phyloP scores from a whole-genome alignment of 2,329 filamentous ascomycete species.

The Ceratocystis variospora region DNA sequence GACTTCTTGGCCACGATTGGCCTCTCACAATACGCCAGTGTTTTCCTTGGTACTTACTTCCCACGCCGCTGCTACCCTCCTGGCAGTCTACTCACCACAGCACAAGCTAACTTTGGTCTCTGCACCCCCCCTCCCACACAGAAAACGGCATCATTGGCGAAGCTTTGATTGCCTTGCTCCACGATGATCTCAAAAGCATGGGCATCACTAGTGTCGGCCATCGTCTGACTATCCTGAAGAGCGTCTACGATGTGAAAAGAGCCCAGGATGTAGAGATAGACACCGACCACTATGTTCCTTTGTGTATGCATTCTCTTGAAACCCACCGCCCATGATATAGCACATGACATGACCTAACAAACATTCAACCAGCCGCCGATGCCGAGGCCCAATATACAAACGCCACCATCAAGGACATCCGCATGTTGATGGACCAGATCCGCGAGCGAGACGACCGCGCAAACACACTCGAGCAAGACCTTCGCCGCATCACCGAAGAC shows the following conservation, averaged over 20 bases:
- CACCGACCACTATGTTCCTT: constrained; percentile 81
- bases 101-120: not conserved
- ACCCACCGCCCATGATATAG: not conserved
- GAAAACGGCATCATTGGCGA: constrained; percentile 93
- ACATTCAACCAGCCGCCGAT: constrained; percentile 56
- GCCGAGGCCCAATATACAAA: constrained; percentile 71
- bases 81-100: not conserved
- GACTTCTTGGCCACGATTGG: constrained; percentile 75
- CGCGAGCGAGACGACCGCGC: constrained; percentile 84
- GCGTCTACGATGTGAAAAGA: constrained; percentile 90
- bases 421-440: constrained; percentile 77
- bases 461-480: constrained; percentile 64
- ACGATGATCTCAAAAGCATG: constrained; percentile 92
- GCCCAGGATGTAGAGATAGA: constrained; percentile 85
- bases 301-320: constrained; percentile 48
- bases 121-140: constrained; percentile 27
- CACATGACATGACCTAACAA: constrained; percentile 14
- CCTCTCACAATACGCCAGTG: constrained; percentile 66
- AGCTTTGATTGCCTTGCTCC: constrained; percentile 72
- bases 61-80: too few relatives aligned
- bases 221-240: constrained; percentile 85
- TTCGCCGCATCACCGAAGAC: constrained; percentile 74
- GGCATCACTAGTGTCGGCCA: constrained; percentile 87
- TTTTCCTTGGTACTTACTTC: constrained; percentile 54
- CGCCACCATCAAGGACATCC: constrained; percentile 86